These are phyloP conservation scores for Pseudogymnoascus sp. DNA, from an alignment of 2,329 filamentous ascomycete species.

Conservation along the genomic window DNA sequence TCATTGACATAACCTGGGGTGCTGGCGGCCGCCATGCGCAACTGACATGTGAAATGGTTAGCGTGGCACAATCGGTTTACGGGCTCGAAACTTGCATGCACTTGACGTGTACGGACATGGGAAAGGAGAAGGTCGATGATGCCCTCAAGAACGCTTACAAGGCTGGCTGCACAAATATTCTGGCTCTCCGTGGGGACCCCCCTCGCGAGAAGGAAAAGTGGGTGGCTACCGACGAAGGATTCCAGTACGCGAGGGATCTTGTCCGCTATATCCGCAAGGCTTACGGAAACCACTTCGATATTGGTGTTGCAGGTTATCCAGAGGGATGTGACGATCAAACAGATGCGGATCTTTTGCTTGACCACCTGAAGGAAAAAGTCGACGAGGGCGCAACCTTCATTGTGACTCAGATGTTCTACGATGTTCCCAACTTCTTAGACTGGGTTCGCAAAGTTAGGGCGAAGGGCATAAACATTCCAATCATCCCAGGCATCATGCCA, in stretches of 20 bases:
- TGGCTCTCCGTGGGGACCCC: constrained; percentile 87
- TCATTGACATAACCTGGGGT: constrained; percentile 98
- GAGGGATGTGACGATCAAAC: constrained; percentile 93
- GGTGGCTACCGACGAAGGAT: constrained; percentile 78
- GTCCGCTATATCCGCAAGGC: constrained; percentile 65
- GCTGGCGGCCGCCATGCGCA: constrained; percentile 86
- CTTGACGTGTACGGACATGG: constrained; percentile 97
- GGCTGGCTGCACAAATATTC: constrained; percentile 92
- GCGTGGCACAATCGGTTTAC: constrained; percentile 88
- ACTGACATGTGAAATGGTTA: constrained; percentile 95
- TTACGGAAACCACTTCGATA: constrained; percentile 89
- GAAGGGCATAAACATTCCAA: constrained; percentile 73
- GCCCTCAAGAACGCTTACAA: constrained; percentile 85
- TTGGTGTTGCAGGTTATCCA: constrained; percentile 93
- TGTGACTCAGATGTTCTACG: constrained; percentile 99
- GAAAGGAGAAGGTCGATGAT: constrained; percentile 79
- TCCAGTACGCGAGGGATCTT: constrained; percentile 86
- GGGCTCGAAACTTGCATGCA: constrained; percentile 99
- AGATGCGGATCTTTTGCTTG: constrained; percentile 73
- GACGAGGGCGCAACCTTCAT: constrained; percentile 91
- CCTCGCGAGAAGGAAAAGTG: constrained; percentile 90
- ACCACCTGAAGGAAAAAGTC: constrained; percentile 94
- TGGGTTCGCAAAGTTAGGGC: constrained; percentile 85
- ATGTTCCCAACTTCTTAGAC: constrained; percentile 85
- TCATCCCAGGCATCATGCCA: constrained; percentile 83